Conservation (phyloP, 176 grass and related monocot species). For the Triticum dicoccoides region DNA sequence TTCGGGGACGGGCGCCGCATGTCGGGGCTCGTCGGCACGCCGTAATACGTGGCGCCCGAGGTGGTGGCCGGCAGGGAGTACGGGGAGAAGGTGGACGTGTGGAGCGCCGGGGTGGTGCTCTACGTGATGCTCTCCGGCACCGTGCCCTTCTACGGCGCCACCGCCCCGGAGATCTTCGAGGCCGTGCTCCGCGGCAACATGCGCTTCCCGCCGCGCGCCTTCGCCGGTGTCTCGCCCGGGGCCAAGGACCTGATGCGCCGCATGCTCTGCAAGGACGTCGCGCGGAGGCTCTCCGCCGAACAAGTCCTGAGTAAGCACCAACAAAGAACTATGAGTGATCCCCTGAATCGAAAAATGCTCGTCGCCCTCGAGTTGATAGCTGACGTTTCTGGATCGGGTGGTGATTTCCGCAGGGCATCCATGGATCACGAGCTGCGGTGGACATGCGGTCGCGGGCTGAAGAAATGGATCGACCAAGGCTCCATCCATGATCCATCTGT, state of each 20-base stretch:
- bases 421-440: constrained; percentile 54
- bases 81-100: constrained; percentile 78
- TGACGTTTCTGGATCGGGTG: background rate
- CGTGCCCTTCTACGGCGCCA: constrained; percentile 62
- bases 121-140: constrained; percentile 67
- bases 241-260: constrained; percentile 75
- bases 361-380: background rate
- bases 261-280: constrained; percentile 75
- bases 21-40: constrained; percentile 61
- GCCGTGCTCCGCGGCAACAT: constrained; percentile 63
- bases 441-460: constrained; percentile 3
- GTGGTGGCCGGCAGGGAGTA: constrained; percentile 58
- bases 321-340: too few species aligned
- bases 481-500: background rate
- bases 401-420: constrained; percentile 42
- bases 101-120: constrained; percentile 79
- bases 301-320: constrained; percentile 53
- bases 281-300: constrained; percentile 61
- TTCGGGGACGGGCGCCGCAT: constrained; percentile 51
- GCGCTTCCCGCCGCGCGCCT: constrained; percentile 55
- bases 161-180: constrained; percentile 50
- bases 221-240: constrained; percentile 49
- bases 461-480: background rate
- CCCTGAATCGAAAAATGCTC: background rate
- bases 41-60: constrained; percentile 79